Evolutionary conservation across 345 rosid species (phyloP).

Genomic region (Citrus cavaleriei): DNA sequence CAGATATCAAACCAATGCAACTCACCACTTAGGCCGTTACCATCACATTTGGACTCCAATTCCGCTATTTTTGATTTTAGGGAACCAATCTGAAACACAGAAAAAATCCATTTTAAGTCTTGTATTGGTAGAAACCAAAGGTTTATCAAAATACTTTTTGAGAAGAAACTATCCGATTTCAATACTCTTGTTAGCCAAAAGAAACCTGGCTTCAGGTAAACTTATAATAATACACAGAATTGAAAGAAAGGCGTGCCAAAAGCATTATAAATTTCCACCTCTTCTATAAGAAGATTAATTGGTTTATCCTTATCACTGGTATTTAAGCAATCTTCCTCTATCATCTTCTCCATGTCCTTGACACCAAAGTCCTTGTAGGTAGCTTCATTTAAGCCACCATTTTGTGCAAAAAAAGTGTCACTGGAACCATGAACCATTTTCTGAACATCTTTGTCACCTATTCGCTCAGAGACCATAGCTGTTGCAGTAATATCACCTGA

Average conservation of each 20-base stretch:
- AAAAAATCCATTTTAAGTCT: background rate
- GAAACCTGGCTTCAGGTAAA: background rate
- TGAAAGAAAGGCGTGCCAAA: background rate
- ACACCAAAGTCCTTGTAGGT: constrained; percentile 17
- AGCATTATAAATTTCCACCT: constrained; percentile 39
- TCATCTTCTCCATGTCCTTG: constrained; percentile 27
- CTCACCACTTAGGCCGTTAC: constrained; percentile 21
- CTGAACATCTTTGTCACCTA: constrained; percentile 27
- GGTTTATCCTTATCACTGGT: constrained; percentile 29
- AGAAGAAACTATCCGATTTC: background rate
- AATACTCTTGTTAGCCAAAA: background rate
- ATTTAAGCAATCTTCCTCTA: constrained; percentile 23
- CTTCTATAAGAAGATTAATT: constrained; percentile 50
- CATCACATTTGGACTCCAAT: constrained; percentile 42
- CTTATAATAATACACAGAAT: background rate
- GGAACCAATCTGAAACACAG: constrained; percentile 49
- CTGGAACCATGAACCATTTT: constrained; percentile 21
- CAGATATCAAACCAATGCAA: constrained; percentile 24
- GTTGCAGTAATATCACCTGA: constrained; percentile 12
- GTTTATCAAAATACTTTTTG: background rate
- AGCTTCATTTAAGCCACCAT: constrained; percentile 27
- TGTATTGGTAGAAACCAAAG: background rate
- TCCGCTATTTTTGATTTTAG: constrained; percentile 66
- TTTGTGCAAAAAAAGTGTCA: constrained; percentile 22
- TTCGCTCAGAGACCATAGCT: constrained; percentile 24